Evolutionary conservation across 352 stramenopile species (phyloP).

Genomic region (Phytophthora quininea): DNA sequence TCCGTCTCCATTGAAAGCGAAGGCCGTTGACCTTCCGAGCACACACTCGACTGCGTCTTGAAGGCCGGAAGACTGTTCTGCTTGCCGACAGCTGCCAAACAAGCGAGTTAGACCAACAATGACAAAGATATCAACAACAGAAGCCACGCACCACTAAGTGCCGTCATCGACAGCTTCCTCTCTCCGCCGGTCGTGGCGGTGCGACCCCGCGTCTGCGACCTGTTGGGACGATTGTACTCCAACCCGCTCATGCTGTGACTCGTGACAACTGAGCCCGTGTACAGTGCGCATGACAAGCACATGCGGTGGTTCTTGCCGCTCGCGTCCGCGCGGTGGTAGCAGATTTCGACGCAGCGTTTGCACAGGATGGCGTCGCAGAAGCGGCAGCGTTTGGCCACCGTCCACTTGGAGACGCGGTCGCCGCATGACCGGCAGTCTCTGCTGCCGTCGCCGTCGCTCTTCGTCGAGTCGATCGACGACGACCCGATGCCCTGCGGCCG

Average conservation of each 20-base stretch:
- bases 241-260: slow-evolving; percentile 24
- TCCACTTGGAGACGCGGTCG: slow-evolving; percentile 71
- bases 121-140: not conserved
- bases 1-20: slow-evolving; percentile 43
- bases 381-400: slow-evolving; percentile 59
- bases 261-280: slow-evolving; percentile 27
- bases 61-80: slow-evolving; percentile 28
- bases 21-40: slow-evolving; percentile 22
- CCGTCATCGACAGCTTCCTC: slow-evolving; percentile 17
- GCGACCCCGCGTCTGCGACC: slow-evolving; percentile 13
- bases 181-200: slow-evolving; percentile 20
- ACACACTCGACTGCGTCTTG: slow-evolving; percentile 28
- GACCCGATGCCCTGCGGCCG: slow-evolving; percentile 21
- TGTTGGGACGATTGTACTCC: slow-evolving; percentile 15
- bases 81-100: slow-evolving; percentile 23
- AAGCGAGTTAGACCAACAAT: not conserved
- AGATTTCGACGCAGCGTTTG: slow-evolving; percentile 63
- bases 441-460: slow-evolving; percentile 17
- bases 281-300: slow-evolving; percentile 53
- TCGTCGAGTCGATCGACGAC: slow-evolving; percentile 15
- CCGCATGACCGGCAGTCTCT: slow-evolving; percentile 59
- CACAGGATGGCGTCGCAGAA: slow-evolving; percentile 70
- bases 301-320: slow-evolving; percentile 63
- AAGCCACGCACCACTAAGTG: slow-evolving; percentile 22
- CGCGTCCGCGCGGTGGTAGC: slow-evolving; percentile 44